Conservation (phyloP, 208 protist genomes). For the Angomonas deanei region DNA sequence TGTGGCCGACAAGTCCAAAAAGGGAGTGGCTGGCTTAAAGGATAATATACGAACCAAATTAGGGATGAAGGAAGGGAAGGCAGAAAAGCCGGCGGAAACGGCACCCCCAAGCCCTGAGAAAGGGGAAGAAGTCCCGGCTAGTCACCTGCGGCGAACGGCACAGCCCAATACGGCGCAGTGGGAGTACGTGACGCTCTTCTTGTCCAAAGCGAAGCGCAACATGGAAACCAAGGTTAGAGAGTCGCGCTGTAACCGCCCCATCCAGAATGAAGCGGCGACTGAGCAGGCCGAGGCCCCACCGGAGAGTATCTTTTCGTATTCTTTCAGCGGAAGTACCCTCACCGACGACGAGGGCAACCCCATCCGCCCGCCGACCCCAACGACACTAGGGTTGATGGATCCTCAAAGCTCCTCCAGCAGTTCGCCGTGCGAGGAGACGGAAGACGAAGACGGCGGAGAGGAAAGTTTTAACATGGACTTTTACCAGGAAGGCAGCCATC, state of each 20-base stretch:
- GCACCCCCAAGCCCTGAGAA: not conserved
- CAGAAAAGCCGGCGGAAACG: too few species aligned
- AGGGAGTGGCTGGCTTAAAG: too few species aligned
- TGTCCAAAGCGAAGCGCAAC: slow-evolving; percentile 1
- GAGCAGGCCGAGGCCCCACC: not conserved
- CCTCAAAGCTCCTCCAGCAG: too few species aligned
- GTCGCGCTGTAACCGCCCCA: not conserved
- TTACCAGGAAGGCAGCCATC: too few species aligned
- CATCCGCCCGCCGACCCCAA: not conserved
- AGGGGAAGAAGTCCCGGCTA: not conserved
- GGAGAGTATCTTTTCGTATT: too few species aligned
- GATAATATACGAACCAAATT: too few species aligned
- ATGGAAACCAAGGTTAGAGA: not conserved
- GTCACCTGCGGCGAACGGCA: not conserved
- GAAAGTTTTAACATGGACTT: too few species aligned
- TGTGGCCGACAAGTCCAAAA: too few species aligned
- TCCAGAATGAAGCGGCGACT: not conserved
- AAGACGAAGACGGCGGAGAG: too few species aligned
- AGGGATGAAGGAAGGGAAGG: too few species aligned
- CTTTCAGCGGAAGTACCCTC: too few species aligned
- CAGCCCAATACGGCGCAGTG: slow-evolving; percentile 3
- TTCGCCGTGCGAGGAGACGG: too few species aligned
- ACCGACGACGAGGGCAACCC: not conserved
- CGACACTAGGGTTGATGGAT: not conserved
- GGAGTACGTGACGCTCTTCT: slow-evolving; percentile 9